These are phyloP conservation scores for Chaetomium cochliodes DNA, from an alignment of 495 filamentous ascomycete genomes.

Conservation along the genomic window DNA sequence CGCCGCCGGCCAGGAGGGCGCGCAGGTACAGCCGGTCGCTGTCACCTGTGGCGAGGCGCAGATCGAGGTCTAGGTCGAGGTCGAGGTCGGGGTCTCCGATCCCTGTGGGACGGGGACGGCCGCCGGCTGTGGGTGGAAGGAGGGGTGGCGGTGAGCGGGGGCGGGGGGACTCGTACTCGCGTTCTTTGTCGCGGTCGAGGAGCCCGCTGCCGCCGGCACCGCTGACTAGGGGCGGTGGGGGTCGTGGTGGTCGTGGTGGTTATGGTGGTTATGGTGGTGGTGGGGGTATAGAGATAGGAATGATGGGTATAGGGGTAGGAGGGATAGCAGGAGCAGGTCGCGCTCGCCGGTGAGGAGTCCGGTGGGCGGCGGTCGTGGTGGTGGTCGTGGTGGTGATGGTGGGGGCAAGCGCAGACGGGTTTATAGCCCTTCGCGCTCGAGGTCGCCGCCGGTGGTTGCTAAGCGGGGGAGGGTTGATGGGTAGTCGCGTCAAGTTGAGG, in stretches of 20 bases:
- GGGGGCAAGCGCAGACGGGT: slow-evolving; percentile 32
- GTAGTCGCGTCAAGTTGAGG: not conserved
- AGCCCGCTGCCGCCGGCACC: slow-evolving; percentile 17
- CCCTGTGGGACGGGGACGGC: not conserved
- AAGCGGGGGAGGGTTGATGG: slow-evolving; percentile 29
- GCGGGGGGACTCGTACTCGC: slow-evolving; percentile 2
- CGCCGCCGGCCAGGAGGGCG: slow-evolving; percentile 20
- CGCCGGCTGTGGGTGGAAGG: too few relatives aligned
- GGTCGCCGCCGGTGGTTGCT: slow-evolving; percentile 25
- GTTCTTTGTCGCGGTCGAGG: slow-evolving; percentile 17
- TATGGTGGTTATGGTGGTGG: slow-evolving; percentile 6
- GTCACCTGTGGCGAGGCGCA: not conserved
- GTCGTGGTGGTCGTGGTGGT: not conserved
- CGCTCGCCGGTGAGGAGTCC: slow-evolving; percentile 20
- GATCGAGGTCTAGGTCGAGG: slow-evolving; percentile 6
- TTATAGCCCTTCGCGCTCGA: slow-evolving; percentile 29
- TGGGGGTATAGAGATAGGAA: slow-evolving; percentile 7
- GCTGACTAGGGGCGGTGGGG: not conserved
- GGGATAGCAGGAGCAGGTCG: slow-evolving; percentile 18
- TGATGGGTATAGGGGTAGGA: slow-evolving; percentile 8
- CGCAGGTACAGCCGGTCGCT: slow-evolving; percentile 16
- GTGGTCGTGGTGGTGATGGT: not conserved
- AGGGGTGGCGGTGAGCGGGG: not conserved
- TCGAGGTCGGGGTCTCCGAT: slow-evolving; percentile 3
- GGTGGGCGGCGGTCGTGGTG: not conserved